Base-by-base conservation (phyloP, 106 monocot genomes). In the Posidonia australis region DNA sequence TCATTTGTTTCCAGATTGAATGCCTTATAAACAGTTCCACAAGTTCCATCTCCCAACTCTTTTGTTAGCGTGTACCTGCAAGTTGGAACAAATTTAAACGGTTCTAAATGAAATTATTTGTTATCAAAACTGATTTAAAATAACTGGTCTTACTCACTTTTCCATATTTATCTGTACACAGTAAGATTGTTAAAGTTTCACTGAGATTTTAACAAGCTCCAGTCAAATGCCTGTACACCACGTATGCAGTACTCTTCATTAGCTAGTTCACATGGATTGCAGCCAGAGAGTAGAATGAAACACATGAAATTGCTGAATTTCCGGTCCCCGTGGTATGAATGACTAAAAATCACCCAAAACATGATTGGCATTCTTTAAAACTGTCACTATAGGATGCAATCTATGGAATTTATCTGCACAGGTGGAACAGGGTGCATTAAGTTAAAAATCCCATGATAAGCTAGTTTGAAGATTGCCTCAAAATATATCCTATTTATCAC, bases 11-110 rank as follows among this genome's bases (percentile, higher is more conserved):
- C 62, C 42, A 75, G 54, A 68, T 86, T 75, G 36, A 82, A 59
- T 21, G 93, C 93, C 58, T 70, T 86, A 62, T 74, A 93, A 64
- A 93, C 93, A 77, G 30, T 70, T 56, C 93, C 93, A 62, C 85
- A 88, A 19, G 85, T 88, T 64, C 93, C 93, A 89, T 93, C 89
- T 22, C 93, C 93, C 67, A 93, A 74, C 63, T 85, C 89, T 77
- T 77, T 81, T 32, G 86, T 59, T 32, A 83, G 16, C 65, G 56
- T 76, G 66, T 89, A 93, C 67, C 93, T 93, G 71, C 65, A 78
- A 58, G 67, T 25, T 16, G 21, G 29, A 23, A 25, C 36, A 28
- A 27, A 64, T 27, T 7, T 14, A 45, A 43, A 21, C 46, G 32
- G 48, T 13, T 46, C 2, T 11, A 69, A 19, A 36, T 36, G 7